These are phyloP conservation scores for Aureoboletus auriporus DNA, from an alignment of 768 basidiomycete species.

Conservation along the genomic window DNA sequence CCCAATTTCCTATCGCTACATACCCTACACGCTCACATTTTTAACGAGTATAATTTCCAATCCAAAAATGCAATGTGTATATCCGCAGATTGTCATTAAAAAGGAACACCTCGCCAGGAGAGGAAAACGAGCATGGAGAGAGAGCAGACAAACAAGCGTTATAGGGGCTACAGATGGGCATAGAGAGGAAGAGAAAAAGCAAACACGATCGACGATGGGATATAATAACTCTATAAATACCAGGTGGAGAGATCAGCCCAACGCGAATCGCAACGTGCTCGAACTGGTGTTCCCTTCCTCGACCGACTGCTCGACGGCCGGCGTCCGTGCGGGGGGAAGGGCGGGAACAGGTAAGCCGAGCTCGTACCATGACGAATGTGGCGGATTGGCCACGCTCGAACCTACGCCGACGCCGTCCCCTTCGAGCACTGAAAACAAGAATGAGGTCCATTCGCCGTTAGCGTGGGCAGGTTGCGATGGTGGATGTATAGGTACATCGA, in stretches of 20 bases:
- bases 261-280: conserved; percentile 29
- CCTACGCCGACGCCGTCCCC: conserved; percentile 22
- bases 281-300: conserved; percentile 24
- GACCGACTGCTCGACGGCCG: conserved; percentile 10
- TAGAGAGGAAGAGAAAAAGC: not conserved
- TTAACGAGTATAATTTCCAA: too few species aligned
- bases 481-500: conserved; percentile 12
- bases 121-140: not conserved
- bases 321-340: not conserved
- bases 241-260: conserved; percentile 17
- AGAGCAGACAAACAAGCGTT: too few species aligned
- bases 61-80: too few species aligned
- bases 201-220: conserved; percentile 2
- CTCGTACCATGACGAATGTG: conserved; percentile 25
- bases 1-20: too few species aligned
- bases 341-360: conserved; percentile 18
- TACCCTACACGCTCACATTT: too few species aligned
- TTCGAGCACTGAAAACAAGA: conserved; percentile 32
- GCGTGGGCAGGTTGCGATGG: conserved; percentile 5
- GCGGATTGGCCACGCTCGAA: not conserved
- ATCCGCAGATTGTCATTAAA: not conserved
- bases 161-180: not conserved
- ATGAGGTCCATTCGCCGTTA: conserved; percentile 31
- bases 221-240: conserved; percentile 30
- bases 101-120: not conserved